A percentile compares a stretch with the other conserved stretches of the same genome.
Conservation (phyloP, 108 stramenopile species). For the Epithemia pelagica region DNA sequence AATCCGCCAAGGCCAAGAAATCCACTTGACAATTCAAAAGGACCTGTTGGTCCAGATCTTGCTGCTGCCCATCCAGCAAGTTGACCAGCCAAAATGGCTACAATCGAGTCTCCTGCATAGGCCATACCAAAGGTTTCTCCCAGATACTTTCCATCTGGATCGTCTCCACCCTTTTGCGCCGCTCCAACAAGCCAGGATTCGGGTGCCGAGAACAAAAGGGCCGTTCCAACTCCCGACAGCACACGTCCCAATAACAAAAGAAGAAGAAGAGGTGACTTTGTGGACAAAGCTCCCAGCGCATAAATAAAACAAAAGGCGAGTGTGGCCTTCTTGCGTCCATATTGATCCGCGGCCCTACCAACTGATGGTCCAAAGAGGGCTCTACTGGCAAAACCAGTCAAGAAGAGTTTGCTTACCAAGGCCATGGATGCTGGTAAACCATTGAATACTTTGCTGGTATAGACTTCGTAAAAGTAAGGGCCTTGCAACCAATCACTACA, state of each 20-base stretch:
- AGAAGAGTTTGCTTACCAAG: conserved; percentile 79
- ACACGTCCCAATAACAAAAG: conserved; percentile 83
- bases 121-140: conserved; percentile 93
- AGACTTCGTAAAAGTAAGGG: conserved; percentile 96
- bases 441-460: conserved; percentile 81
- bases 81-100: conserved; percentile 92
- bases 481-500: conserved; percentile 99
- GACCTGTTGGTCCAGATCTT: conserved; percentile 86
- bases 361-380: conserved; percentile 87
- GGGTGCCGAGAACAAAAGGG: conserved; percentile 74
- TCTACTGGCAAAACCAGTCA: conserved; percentile 89
- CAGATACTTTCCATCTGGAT: conserved; percentile 52
- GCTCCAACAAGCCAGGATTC: conserved; percentile 97
- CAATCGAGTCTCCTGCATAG: conserved; percentile 91
- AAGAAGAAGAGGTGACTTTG: conserved; percentile 61
- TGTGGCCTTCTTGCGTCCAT: conserved; percentile 84
- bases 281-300: conserved; percentile 69
- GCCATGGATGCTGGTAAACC: conserved; percentile 48
- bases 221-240: conserved; percentile 76
- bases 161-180: conserved; percentile 58
- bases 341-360: conserved; percentile 72
- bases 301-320: conserved; percentile 77
- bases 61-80: conserved; percentile 79
- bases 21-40: conserved; percentile 91
- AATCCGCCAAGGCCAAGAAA: conserved; percentile 80